Base-by-base conservation (phyloP, 1,284 basidiomycete genomes). In the Cystobasidium slooffiae region DNA sequence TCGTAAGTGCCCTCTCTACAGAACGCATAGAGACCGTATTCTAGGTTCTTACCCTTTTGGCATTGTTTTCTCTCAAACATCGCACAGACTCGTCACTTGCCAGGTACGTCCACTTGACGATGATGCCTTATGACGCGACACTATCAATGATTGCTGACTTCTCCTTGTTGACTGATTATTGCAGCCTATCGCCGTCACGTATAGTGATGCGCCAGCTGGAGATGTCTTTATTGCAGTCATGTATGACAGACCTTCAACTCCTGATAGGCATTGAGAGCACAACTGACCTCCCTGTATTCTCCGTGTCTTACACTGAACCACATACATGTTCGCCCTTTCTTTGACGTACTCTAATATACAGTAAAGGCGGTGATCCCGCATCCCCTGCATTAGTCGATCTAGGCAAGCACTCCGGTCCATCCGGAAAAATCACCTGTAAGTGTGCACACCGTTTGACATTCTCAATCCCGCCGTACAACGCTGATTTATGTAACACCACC, bases 161-260 rank as follows among this genome's bases (percentile, higher is more conserved):
- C 37, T 7, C 44, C 31, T 24, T n/a, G n/a, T 39, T 20, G 12
- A 20, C 41, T 46, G 12, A 10, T 53, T 53, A 20, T 2, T 47
- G 24, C 37, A 70, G 68, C 68, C 68, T 56, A 51, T 61, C 41
- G 55, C 55, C 22, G 51, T 70, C 6, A 44, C 55, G 43, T 70
- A 47, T 41, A n/a, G 56, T 31, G 68, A 62, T 3, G 68, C 55
- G 3, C 55, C 56, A 24, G 68, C 1, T 39, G 58, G 68, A 41
- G 68, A 70, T 31, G 47, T 70, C 20, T 70, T 49, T 20, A n/a
- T 70, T 14, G 47, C 55, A 10, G 68, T 70, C 44, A 70, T 52
- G 49, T 53, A 66, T 5, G 47, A 20, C 14, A 16, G 10, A 7
- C 37, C 31, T 12, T 9, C 31, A 22, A 44, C n/a, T n/a, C n/a